Evolutionary conservation across 352 stramenopile genomes (phyloP).

Genomic region (Phytophthora megakarya): DNA sequence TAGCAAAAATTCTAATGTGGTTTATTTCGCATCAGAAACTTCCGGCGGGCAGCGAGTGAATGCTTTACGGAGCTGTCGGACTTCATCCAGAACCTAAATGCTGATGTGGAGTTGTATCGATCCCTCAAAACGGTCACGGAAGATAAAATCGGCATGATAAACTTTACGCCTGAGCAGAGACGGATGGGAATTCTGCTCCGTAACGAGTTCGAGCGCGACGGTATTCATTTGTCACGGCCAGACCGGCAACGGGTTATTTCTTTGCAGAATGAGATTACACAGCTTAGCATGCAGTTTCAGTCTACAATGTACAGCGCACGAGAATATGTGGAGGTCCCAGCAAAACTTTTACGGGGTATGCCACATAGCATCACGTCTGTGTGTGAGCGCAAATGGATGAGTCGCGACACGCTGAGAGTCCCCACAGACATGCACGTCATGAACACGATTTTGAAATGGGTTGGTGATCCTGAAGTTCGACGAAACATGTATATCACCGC

Average conservation of each 20-base stretch:
- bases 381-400: conserved; percentile 73
- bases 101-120: conserved; percentile 90
- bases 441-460: conserved; percentile 93
- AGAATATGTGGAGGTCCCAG: conserved; percentile 69
- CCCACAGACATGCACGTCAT: conserved; percentile 88
- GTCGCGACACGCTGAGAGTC: conserved; percentile 63
- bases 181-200: conserved; percentile 90
- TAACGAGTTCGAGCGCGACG: conserved; percentile 95
- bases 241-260: conserved; percentile 82
- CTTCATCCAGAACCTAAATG: conserved; percentile 96
- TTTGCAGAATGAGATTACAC: conserved; percentile 89
- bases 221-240: conserved; percentile 90
- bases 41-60: conserved; percentile 78
- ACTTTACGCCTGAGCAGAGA: conserved; percentile 88
- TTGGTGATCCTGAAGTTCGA: conserved; percentile 73
- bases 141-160: conserved; percentile 52
- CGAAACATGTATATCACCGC: conserved; percentile 90
- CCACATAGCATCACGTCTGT: conserved; percentile 61
- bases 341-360: conserved; percentile 55
- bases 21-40: conserved; percentile 46
- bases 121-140: conserved; percentile 77
- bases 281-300: conserved; percentile 89
- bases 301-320: conserved; percentile 76
- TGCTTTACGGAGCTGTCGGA: conserved; percentile 93
- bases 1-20: conserved; percentile 8